Evolutionary conservation across 73 alveolate species (phyloP).

Genomic region (Tetrahymena elliotti): DNA sequence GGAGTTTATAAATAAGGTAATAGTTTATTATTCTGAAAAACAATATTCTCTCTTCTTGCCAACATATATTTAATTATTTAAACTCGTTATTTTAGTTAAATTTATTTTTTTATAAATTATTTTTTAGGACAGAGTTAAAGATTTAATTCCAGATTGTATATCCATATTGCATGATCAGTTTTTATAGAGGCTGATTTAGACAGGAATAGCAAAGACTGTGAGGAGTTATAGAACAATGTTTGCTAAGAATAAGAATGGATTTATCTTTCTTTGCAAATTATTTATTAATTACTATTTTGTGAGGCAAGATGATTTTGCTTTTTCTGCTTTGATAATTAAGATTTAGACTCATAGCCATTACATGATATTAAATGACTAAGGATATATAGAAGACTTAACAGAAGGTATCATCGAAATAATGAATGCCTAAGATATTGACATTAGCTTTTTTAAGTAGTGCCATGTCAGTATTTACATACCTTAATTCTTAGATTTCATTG

Average conservation of each 20-base stretch:
- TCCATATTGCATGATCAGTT: neutral
- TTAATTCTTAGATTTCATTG: neutral
- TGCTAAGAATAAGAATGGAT: neutral
- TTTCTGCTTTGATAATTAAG: neutral
- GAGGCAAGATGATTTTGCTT: neutral
- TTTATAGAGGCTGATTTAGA: neutral
- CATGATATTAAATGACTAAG: neutral
- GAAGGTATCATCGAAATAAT: neutral
- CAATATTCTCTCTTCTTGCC: too few species aligned
- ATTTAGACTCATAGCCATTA: neutral
- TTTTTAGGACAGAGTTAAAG: neutral
- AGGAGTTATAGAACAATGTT: neutral
- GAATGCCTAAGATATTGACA: neutral
- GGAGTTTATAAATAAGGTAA: neutral
- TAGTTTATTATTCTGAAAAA: too few species aligned
- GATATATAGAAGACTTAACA: neutral
- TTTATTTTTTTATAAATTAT: too few species aligned
- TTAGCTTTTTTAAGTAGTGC: neutral
- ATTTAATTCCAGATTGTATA: neutral
- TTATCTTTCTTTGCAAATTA: neutral
- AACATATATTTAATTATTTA: too few species aligned
- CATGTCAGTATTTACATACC: neutral
- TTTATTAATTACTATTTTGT: neutral
- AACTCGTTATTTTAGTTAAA: too few species aligned
- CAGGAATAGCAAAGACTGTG: neutral